Evolutionary conservation across 257 asterid genomes (phyloP), one percentile per base, ranked within the genome.

Genomic region (Eustoma russellianum): DNA sequence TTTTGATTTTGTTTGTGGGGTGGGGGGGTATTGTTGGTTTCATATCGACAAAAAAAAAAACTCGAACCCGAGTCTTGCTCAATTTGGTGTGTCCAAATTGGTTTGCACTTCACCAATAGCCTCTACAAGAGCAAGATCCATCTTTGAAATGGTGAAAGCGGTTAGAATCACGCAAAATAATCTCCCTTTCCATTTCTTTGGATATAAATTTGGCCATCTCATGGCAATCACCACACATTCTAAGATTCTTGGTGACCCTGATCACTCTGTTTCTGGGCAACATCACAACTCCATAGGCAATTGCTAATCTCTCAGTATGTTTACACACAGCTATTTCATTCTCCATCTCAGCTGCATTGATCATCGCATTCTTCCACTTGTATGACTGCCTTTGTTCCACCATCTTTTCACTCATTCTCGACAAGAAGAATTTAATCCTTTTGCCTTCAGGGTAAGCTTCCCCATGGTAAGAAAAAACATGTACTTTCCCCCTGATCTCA

Each of bases 141-240:
- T 68, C 62, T 16, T 57, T 62, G 53, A 68, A 68, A 62, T 28
- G 61, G 51, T 62, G 74, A 61, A 68, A 68, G 44, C 73, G 61
- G 52, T 56, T 56, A 13, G 69, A 62, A 56, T 68, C 74, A 41
- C 74, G 57, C 46, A 68, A 62, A 38, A 62, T n/a, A 24, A 68
- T 68, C 33, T 68, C 65, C 41, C 61, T 51, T 33, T 59, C 40
- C 1, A 55, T 46, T 16, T 16, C 30, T 52, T 46, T 57, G 38
- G 74, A 62, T n/a, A 62, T 50, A 51, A 62, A 62, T 50, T 56
- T 62, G 6, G 56, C 56, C 60, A 57, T 62, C 64, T 62, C 60
- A 33, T 68, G 74, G 17, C 68, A 68, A 8, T 62, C 73, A 5
- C 60, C 50, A 17, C 73, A 62, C 1, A 49, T 48, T 34, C 59